phyloP scores from a whole-genome alignment of 345 rosid species.

The Durio zibethinus region DNA sequence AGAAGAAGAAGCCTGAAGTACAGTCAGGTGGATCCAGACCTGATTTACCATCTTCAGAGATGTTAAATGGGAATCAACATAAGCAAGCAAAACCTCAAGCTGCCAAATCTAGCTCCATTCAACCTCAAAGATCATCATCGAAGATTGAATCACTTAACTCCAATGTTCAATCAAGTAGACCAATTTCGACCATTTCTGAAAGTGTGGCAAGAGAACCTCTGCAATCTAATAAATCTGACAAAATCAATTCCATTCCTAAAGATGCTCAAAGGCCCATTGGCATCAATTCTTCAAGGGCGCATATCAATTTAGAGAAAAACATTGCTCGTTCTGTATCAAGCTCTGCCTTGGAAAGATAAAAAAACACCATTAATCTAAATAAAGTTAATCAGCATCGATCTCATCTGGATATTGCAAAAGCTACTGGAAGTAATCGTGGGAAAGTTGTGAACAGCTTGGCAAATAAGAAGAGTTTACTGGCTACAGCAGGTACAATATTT shows the following conservation, averaged over 20 bases:
- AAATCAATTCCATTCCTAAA: constrained; percentile 11
- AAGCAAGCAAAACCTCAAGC: constrained; percentile 33
- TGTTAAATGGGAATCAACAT: constrained; percentile 29
- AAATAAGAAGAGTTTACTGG: constrained; percentile 39
- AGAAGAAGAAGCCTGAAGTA: constrained; percentile 25
- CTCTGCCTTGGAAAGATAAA: constrained; percentile 30
- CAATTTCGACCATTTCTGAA: constrained; percentile 24
- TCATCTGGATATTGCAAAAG: constrained; percentile 22
- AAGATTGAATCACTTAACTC: constrained; percentile 22
- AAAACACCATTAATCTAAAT: constrained; percentile 8
- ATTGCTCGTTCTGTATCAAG: constrained; percentile 23
- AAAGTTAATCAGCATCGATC: constrained; percentile 13
- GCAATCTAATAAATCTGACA: constrained; percentile 11
- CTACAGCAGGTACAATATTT: constrained; percentile 38
- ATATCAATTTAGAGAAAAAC: constrained; percentile 3
- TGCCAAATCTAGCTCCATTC: constrained; percentile 28
- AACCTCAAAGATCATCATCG: constrained; percentile 22
- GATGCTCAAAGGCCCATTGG: constrained; percentile 16
- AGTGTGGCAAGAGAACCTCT: constrained; percentile 10
- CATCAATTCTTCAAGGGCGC: constrained; percentile 8
- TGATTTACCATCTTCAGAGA: constrained; percentile 18
- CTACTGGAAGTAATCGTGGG: constrained; percentile 26
- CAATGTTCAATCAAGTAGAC: constrained; percentile 8
- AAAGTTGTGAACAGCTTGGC: constrained; percentile 32
- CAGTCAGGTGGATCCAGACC: constrained; percentile 24